Base-by-base conservation (phyloP, 352 stramenopile species). In the Phytophthora ohioensis region DNA sequence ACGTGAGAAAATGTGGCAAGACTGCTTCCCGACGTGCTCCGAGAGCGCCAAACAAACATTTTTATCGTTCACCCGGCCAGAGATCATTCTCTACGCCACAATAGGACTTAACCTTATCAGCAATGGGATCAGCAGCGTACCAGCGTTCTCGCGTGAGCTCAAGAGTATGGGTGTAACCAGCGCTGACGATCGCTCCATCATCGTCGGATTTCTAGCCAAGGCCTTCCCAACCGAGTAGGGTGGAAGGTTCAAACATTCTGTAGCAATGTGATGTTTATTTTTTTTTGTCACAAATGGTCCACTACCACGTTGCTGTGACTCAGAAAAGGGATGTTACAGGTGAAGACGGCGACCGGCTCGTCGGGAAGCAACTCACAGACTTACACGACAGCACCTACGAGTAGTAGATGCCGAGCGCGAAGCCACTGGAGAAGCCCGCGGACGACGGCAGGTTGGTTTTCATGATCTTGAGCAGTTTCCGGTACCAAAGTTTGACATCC, bases 391-490 rank as follows among this genome's bases (percentile, higher is more conserved):
- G 15, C 6, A 38, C 49, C 4, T 89, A 90, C 60, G 71, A 84
- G 72, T 76, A 84, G 73, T 79, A 84, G 32, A 94, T 62, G 34
- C 84, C 88, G 51, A 95, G 80, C 69, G 90, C 67, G 56, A 95
- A 95, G 54, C 88, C 90, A 21, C 76, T 77, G 17, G 87, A 81
- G 72, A 95, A 95, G 51, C 88, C 90, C 12, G 78, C 82, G 0
- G 90, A 95, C 55, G 91, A 95, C 31, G 91, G 86, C 61, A 97
- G 53, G 64, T 97, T 97, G 47, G 87, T 79, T 71, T 94, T 87
- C 64, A 96, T 81, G 55, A 92, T 72, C 42, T 75, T 81, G 64
- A 89, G 67, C 31, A 95, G 71, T 46, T 88, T 86, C 31, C 86
- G 59, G 68, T 91, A 86, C 78, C 82, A 94, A 39, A 93, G 75